Base-by-base conservation (phyloP, 2,329 filamentous ascomycete species). In the Epichloe typhina region DNA sequence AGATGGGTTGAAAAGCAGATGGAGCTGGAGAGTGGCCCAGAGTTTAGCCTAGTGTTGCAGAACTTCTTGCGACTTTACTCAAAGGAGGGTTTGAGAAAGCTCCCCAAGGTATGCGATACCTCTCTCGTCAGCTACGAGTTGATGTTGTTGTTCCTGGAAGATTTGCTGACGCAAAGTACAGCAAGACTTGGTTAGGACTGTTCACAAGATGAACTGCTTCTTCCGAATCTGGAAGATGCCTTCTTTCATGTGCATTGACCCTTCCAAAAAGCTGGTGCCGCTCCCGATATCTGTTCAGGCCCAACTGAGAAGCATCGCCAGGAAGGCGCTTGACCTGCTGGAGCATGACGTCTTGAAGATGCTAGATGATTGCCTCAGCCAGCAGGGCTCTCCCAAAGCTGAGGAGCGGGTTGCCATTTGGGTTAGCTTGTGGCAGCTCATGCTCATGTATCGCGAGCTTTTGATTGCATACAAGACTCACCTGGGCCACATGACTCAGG, bases 391-490 rank as follows among this genome's bases (percentile, higher is more conserved):
- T 23, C 64, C 69, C 12, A 64, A 66, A 56, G 54, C 61, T 1
- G 59, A 68, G 13, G 70, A 72, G 48, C 66, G 65, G 46, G 59
- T 74, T 52, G 66, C 69, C n/a, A 57, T 75, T 21, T 76, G 73
- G 72, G 69, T 66, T 15, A 69, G 68, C 57, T 59, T 74, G 59
- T 75, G 74, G 72, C 70, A 74, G 53, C 59, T 75, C 51, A 70
- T 76, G 42, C 63, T 75, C 40, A 68, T 74, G 56, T 75, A 76
- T 53, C 67, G 68, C 21, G 70, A 74, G 49, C 59, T 74, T 45
- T 60, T 66, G 51, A 52, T 56, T 17, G 59, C 60, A 8, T 64
- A 63, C 53, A 62, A 64, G 49, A 52, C 50, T 23, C 60, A 61
- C 51, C 58, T 67, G 51, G 53, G 53, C 43, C 57, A 56, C 47